Base-by-base conservation (phyloP, 345 rosid genomes). In the Leavenworthia alabamica region DNA sequence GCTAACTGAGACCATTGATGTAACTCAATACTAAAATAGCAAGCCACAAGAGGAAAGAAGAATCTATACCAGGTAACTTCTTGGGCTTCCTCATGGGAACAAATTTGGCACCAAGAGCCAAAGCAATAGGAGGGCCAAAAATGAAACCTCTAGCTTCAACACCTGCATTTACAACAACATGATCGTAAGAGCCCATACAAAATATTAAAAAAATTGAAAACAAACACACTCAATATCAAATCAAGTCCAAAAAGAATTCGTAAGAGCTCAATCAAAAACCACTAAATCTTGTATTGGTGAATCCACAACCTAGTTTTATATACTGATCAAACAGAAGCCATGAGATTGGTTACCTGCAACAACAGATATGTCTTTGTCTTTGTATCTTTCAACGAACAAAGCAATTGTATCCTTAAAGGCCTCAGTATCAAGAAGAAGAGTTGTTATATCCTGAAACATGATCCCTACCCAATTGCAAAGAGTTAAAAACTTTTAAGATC, bases 61-160 rank as follows among this genome's bases (percentile, higher is more conserved):
- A 2, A 31, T 84, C 89, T 8, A 29, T 83, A 93, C 99, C 99
- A 33, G 97, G 99, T 46, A 93, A 61, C 80, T 93, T 93, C 15
- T 86, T 81, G 72, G 99, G 99, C 78, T 93, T 93, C 78, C 99
- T 87, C 87, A 89, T 75, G 29, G 99, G 99, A 36, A 93, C 97
- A 77, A 93, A 93, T 69, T 93, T 93, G 19, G 99, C 99, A 28
- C 99, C 99, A 73, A 93, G 87, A 63, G 99, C 95, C 81, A 89
- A 78, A 7, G 99, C 99, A 74, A 93, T 89, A 36, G 99, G 99
- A 72, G 99, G 97, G 33, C 99, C 99, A 78, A 93, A 93, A 46
- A 93, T 93, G 68, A 93, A 93, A 35, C 99, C 99, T 72, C 97
- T 85, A 19, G 99, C 99, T 79, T 93, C 99, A 74, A 93, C 64